Conservation (phyloP, 2,329 filamentous ascomycete species). For the Xylariaceae sp. region DNA sequence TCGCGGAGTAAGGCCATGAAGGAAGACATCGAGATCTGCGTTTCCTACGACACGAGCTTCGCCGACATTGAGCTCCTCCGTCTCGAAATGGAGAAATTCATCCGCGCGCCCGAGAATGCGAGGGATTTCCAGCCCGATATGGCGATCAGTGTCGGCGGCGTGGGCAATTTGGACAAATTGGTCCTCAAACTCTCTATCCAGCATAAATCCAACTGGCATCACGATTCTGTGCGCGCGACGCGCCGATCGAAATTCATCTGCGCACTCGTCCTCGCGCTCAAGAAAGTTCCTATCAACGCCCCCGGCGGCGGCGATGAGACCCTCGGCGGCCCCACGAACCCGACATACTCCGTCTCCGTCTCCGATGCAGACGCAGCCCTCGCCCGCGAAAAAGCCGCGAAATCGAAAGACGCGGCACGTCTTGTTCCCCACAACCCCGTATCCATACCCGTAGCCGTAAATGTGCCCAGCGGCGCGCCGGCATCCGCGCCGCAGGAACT, state of each 20-base stretch:
- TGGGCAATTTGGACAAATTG: constrained; percentile 84
- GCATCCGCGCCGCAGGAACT: too few species aligned
- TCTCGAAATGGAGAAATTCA: constrained; percentile 78
- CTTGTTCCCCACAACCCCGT: constrained; percentile 47
- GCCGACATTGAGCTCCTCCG: constrained; percentile 85
- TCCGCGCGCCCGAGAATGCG: constrained; percentile 74
- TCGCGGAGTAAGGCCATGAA: constrained; percentile 88
- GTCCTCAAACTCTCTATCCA: constrained; percentile 76
- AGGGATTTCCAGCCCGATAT: constrained; percentile 89
- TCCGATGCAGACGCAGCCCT: constrained; percentile 60
- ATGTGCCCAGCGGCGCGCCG: too few species aligned
- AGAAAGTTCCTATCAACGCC: constrained; percentile 78
- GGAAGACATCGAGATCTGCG: constrained; percentile 72
- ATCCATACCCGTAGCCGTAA: too few species aligned
- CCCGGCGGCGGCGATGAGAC: constrained; percentile 67
- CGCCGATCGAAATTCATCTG: constrained; percentile 96
- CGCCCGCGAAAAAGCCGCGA: constrained; percentile 55
- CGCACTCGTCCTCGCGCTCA: constrained; percentile 76
- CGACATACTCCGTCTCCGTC: constrained; percentile 74
- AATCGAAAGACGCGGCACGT: constrained; percentile 59
- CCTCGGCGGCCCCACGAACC: constrained; percentile 65
- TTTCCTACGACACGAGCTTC: constrained; percentile 81
- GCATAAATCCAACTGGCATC: constrained; percentile 91
- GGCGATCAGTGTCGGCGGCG: constrained; percentile 67
- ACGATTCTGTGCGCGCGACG: constrained; percentile 73